Evolutionary conservation across 2,329 filamentous ascomycete species (phyloP).

Genomic region (Zymoseptoria pseudotritici): DNA sequence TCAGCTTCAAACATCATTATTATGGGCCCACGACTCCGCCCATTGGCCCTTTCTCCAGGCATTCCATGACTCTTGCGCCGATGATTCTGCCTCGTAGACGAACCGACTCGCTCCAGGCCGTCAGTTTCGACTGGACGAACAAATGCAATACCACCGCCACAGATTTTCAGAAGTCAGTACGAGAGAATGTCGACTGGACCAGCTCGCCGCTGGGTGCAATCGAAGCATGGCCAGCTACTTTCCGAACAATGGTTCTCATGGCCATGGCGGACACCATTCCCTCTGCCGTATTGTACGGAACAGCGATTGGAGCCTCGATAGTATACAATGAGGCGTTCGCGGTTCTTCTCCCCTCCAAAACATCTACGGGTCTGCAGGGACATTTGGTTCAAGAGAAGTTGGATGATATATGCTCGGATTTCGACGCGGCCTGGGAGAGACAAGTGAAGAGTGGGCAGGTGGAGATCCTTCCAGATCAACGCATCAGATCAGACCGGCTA

Average conservation of each 20-base stretch:
- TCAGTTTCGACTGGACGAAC: constrained; percentile 13
- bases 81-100: not conserved
- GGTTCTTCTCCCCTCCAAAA: constrained; percentile 8
- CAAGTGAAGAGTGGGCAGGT: constrained; percentile 5
- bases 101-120: not conserved
- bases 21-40: not conserved
- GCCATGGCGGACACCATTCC: constrained; percentile 10
- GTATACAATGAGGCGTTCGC: constrained; percentile 21
- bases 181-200: constrained; percentile 16
- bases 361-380: constrained; percentile 14
- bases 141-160: constrained; percentile 1
- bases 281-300: constrained; percentile 11
- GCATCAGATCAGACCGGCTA: constrained; percentile 12
- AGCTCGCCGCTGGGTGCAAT: constrained; percentile 11
- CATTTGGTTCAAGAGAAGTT: constrained; percentile 4
- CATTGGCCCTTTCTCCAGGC: not conserved
- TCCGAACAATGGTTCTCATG: constrained; percentile 12
- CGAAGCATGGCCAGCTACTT: constrained; percentile 8
- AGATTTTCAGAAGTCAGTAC: constrained; percentile 11
- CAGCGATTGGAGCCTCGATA: constrained; percentile 3
- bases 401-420: constrained; percentile 8
- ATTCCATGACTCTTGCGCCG: not conserved
- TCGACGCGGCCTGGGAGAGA: constrained; percentile 9
- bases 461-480: constrained; percentile 9
- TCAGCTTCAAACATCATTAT: not conserved